Base-by-base conservation (phyloP, 2,329 filamentous ascomycete genomes). In the Alternaria solani region DNA sequence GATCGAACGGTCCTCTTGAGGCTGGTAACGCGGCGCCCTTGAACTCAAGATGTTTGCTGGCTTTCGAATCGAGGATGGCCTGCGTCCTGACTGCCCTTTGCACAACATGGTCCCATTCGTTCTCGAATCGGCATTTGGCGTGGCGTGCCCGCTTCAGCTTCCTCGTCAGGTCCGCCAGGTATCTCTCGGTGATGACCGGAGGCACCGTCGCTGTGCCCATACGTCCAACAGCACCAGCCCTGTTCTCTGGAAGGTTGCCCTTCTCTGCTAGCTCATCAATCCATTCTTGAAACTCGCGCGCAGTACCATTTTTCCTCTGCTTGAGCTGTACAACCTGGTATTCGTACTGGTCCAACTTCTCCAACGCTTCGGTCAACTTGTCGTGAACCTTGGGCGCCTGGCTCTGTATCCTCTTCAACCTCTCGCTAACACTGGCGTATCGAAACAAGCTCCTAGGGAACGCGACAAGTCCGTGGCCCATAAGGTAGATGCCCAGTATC, bases 391-490 rank as follows among this genome's bases (percentile, higher is more conserved):
- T 90, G 1, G 94, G 93, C 5, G 95, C 95, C 63, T 90, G 87
- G 8, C 84, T 83, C 75, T 98, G 93, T 36, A 97, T 83, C 36
- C 91, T 85, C 62, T 89, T 89, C 47, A 99, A 79, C 57, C 89
- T 86, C 49, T 87, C 88, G 66, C 89, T 91, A 46, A 94, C 87
- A 73, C 89, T 93, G 32, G 93, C 90, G 73, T 92, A 91, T 60
- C 90, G 88, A 71, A 95, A 90, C 16, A 99, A 82, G 38, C 87
- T 87, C 66, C 94, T 86, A 1, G 95, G 95, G 58, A 99, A 91
- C 1, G 94, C 91, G 32, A 99, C 95, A 26, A 99, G 84, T 7
- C 95, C 95, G 78, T 99, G 95, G 7, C 95, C 95, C 94, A 99
- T 98, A 41, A 99, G 85, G 74, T 97, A 98, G 63, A 99, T 97